phyloP scores from a whole-genome alignment of 805 yeast genomes.

The Candida mattraensis region DNA sequence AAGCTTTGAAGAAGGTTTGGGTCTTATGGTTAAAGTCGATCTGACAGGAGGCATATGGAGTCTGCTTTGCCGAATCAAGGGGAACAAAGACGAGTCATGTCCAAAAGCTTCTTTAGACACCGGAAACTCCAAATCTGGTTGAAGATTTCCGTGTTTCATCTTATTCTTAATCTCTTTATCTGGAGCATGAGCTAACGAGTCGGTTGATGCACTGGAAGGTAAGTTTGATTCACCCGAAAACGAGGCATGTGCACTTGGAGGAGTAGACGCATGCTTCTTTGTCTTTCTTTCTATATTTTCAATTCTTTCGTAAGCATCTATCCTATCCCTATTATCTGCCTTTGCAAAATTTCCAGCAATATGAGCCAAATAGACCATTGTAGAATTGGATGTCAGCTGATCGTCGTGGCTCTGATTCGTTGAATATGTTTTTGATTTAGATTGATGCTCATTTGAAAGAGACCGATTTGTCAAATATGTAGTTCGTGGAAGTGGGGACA shows the following conservation, averaged over 20 bases:
- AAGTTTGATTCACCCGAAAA: slow-evolving; percentile 1
- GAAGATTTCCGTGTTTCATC: no score
- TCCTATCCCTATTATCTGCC: slow-evolving; percentile 63
- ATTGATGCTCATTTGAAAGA: no score
- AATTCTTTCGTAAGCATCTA: slow-evolving; percentile 51
- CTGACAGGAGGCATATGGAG: slow-evolving; percentile 45
- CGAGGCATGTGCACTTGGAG: neutral
- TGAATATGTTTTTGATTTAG: neutral
- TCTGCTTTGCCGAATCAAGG: slow-evolving; percentile 28
- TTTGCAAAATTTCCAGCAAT: slow-evolving; percentile 77
- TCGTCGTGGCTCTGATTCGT: neutral
- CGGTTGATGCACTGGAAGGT: slow-evolving; percentile 7
- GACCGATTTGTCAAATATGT: no score
- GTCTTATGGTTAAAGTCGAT: slow-evolving; percentile 42
- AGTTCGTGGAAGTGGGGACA: no score
- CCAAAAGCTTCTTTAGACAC: slow-evolving; percentile 28
- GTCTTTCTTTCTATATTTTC: slow-evolving; percentile 42
- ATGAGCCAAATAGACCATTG: slow-evolving; percentile 69
- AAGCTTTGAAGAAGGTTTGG: slow-evolving; percentile 46
- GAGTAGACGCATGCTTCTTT: slow-evolving; percentile 1
- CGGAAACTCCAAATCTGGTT: no score
- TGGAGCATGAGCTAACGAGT: slow-evolving; percentile 1
- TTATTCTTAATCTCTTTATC: no score
- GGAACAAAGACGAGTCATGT: slow-evolving; percentile 28
- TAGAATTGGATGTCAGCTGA: slow-evolving; percentile 37